Percentiles rank a stretch among this genome's conserved stretches.
Conservation (phyloP, 2,329 filamentous ascomycete species). For the Sclerotinia borealis region DNA sequence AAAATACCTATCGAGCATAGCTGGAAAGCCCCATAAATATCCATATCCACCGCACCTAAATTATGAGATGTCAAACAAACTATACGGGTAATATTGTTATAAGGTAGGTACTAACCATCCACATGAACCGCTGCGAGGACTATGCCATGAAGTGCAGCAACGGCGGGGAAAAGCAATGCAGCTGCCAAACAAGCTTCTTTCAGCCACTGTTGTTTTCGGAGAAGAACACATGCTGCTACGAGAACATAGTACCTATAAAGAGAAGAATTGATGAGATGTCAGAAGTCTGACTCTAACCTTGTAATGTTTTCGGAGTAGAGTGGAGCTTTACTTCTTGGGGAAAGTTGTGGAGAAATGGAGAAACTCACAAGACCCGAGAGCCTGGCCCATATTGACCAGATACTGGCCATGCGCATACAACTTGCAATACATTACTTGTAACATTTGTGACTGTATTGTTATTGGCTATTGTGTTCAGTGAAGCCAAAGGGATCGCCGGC, state of each 20-base stretch:
- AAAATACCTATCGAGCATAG: slow-evolving; percentile 60
- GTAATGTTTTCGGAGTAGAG: not conserved
- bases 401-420: slow-evolving; percentile 52
- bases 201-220: slow-evolving; percentile 56
- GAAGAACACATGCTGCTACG: slow-evolving; percentile 56
- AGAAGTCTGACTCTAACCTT: not conserved
- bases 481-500: slow-evolving; percentile 34
- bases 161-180: slow-evolving; percentile 55
- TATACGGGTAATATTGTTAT: not conserved
- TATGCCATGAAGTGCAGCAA: slow-evolving; percentile 58
- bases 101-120: slow-evolving; percentile 41
- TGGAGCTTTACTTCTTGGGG: not conserved
- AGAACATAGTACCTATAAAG: slow-evolving; percentile 54
- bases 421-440: slow-evolving; percentile 34
- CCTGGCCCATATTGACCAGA: slow-evolving; percentile 53
- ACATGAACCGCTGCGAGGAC: slow-evolving; percentile 53
- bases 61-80: not conserved
- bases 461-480: slow-evolving; percentile 21
- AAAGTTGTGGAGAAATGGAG: not conserved
- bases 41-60: slow-evolving; percentile 58
- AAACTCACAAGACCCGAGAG: slow-evolving; percentile 44
- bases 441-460: slow-evolving; percentile 21
- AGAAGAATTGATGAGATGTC: not conserved
- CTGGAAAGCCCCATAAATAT: slow-evolving; percentile 63
- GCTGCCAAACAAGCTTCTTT: slow-evolving; percentile 57